Evolutionary conservation across 306 rosid species (phyloP), one percentile per base, ranked within the genome.

Genomic region (Carpinus fangiana): DNA sequence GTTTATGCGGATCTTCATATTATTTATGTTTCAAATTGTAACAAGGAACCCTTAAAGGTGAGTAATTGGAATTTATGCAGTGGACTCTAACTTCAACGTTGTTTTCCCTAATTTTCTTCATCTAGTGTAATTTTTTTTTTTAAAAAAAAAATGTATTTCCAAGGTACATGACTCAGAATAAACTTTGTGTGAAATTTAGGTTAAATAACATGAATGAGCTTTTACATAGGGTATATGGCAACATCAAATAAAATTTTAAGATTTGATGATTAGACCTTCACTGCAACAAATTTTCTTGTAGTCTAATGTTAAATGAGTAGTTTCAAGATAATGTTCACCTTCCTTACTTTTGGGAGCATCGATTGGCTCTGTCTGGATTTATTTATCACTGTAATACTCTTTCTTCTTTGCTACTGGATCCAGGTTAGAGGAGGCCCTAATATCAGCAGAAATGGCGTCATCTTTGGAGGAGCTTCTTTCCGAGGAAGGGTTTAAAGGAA

Each of bases 381-480:
- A 54, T 14, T 61, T 45, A 5, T 61, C 4, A 28, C 36, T 67
- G n/a, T 75, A 76, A 18, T 60, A 53, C 26, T 26, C 65, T 23
- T 59, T 38, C 45, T 70, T 53, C 65, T 54, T 76, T 23, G 74
- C 73, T 45, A 77, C 76, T 73, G 50, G 79, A 80, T 78, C 67
- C 18, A 11, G 45, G 72, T 51, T n/a, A 67, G 13, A 54, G 77
- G 56, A 79, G 69, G 34, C 43, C 73, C 60, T 60, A 68, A 60
- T 72, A 51, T 36, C 76, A 60, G 74, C 70, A 18, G 8, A 73
- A 56, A 93, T 93, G 98, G 86, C 95, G 51, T 87, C 94, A 56
- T 90, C 98, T 61, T 86, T 93, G 86, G 86, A 88, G 81, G 88
- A 93, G 72, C 97, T 93, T 81, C 92, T 93, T 62, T 88, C 87